Evolutionary conservation across 257 asterid species (phyloP).

Genomic region (Fraxinus americana): DNA sequence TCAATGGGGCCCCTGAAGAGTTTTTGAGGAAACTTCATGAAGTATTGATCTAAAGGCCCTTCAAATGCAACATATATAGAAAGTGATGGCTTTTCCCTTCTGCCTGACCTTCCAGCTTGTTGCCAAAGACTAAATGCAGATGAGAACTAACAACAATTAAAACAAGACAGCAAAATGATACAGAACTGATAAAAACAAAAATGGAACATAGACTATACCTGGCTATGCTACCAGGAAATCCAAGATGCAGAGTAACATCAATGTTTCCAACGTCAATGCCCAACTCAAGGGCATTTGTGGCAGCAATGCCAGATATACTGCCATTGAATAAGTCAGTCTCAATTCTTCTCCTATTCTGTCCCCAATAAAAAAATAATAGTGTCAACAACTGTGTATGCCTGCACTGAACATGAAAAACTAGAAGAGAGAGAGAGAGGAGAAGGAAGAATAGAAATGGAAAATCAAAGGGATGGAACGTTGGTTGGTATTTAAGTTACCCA

Average conservation of each 20-base stretch:
- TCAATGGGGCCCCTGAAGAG: slow-evolving; percentile 85
- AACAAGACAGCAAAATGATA: slow-evolving; percentile 17
- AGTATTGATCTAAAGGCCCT: slow-evolving; percentile 92
- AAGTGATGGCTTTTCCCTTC: slow-evolving; percentile 85
- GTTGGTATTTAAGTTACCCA: background rate
- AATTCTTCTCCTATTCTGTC: slow-evolving; percentile 89
- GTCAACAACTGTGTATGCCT: slow-evolving; percentile 24
- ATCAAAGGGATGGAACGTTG: background rate
- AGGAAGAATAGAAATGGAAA: background rate
- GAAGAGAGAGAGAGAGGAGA: background rate
- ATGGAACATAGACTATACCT: slow-evolving; percentile 47
- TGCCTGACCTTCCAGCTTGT: slow-evolving; percentile 98
- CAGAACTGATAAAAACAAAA: slow-evolving; percentile 29
- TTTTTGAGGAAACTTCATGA: slow-evolving; percentile 87
- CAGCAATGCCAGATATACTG: slow-evolving; percentile 78
- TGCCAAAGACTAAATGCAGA: slow-evolving; percentile 73
- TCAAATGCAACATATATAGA: slow-evolving; percentile 96
- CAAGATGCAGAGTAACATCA: slow-evolving; percentile 93
- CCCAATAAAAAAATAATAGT: slow-evolving; percentile 30
- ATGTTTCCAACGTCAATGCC: slow-evolving; percentile 98
- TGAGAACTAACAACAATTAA: slow-evolving; percentile 21
- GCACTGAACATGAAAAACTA: background rate
- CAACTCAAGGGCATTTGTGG: slow-evolving; percentile 96
- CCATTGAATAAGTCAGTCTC: slow-evolving; percentile 83
- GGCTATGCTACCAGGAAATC: slow-evolving; percentile 96